These are phyloP conservation scores for Dillenia turbinata DNA, from an alignment of 164 flowering plant genomes.

Conservation along the genomic window DNA sequence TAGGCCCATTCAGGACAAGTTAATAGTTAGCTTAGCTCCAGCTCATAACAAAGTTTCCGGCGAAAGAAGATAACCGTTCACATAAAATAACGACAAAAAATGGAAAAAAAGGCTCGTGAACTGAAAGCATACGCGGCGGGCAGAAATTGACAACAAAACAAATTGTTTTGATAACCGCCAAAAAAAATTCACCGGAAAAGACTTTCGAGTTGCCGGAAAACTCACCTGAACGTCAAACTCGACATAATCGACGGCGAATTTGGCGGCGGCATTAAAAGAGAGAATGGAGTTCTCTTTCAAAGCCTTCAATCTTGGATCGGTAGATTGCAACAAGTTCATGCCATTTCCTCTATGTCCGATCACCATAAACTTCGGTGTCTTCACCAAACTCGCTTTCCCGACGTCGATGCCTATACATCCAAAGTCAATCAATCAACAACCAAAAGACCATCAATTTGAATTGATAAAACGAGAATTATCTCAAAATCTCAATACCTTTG, in stretches of 20 bases:
- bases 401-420: conserved; percentile 17
- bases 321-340: conserved; percentile 67
- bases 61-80: no score
- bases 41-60: no score
- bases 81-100: no score
- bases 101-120: no score
- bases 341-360: conserved; percentile 87
- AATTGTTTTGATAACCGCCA: no score
- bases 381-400: conserved; percentile 7
- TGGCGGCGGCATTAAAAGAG: conserved; percentile 67
- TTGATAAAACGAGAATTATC: not conserved
- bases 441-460: not conserved
- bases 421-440: not conserved
- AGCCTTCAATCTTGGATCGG: conserved; percentile 57
- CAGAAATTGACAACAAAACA: no score
- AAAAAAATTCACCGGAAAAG: no score
- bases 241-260: conserved; percentile 53
- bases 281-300: conserved; percentile 71
- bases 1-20: no score
- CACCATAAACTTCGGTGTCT: conserved; percentile 45
- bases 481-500: conserved; percentile 17
- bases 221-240: conserved; percentile 92
- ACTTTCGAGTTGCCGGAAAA: not conserved
- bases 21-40: no score
- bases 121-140: no score